These are phyloP conservation scores for Dryadomyces quercivorus DNA, from an alignment of 2,329 filamentous ascomycete genomes.

Conservation along the genomic window DNA sequence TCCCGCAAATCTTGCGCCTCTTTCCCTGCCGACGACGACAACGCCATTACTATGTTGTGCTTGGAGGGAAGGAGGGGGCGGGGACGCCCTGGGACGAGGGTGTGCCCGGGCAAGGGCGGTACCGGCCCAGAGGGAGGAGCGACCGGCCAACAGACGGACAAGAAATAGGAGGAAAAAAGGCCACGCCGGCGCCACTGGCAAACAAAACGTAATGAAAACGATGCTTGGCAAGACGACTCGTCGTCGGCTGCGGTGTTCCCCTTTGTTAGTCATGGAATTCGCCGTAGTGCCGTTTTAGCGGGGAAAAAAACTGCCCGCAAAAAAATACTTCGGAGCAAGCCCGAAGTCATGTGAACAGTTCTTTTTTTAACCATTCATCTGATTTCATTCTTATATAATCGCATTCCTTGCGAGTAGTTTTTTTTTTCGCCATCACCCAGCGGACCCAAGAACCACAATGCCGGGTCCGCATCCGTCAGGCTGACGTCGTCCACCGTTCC, in stretches of 20 bases:
- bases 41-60: too few species aligned
- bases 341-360: not conserved
- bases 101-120: not conserved
- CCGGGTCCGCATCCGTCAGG: too few species aligned
- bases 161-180: slow-evolving; percentile 4
- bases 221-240: not conserved
- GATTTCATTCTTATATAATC: too few species aligned
- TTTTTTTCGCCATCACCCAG: too few species aligned
- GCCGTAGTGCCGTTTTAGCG: not conserved
- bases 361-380: not conserved
- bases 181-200: not conserved
- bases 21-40: not conserved
- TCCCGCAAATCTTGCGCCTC: too few species aligned
- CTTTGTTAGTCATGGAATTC: slow-evolving; percentile 1
- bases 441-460: too few species aligned
- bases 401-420: too few species aligned
- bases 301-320: not conserved
- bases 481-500: too few species aligned
- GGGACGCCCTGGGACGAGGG: too few species aligned
- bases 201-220: slow-evolving; percentile 1
- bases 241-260: not conserved
- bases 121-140: not conserved
- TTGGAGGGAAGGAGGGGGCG: too few species aligned
- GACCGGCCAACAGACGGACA: not conserved
- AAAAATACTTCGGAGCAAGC: not conserved